Evolutionary conservation across 108 stramenopile genomes (phyloP), one percentile per base, ranked within the genome.

Genomic region (Cyclotella baltica): DNA sequence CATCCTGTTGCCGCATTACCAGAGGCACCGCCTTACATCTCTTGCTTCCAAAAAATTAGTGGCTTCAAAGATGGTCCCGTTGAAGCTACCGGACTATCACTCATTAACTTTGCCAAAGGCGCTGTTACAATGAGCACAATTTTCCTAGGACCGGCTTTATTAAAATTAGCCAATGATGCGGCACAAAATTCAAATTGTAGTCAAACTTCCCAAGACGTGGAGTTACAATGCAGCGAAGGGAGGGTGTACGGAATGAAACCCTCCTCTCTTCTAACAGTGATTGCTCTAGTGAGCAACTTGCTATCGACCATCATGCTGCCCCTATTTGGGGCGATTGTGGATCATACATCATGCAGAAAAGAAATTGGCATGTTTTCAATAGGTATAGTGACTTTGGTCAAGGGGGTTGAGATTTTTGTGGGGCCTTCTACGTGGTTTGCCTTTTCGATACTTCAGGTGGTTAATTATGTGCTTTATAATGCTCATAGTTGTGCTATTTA

Each of bases 141-240:
- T 2, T 90, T 90, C 47, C 61, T 88, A 0, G 87, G 89, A 0
- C 85, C 87, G 29, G 89, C 89, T 19, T 56, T 90, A 27, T 66
- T 90, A 55, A 63, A 73, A 19, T 77, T 88, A 13, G 87, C 89
- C 35, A 34, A 72, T 23, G 59, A 86, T 0, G 87, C 84, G 25
- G 84, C 78, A 22, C 31, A 50, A 50, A 28, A 62, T 27, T 27
- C 20, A 38, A 50, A 65, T 22, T 50, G 22, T 22, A 29, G 27
- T 36, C 23, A 62, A 0, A 18, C 16, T 6, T 2, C 9, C 19
- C 6, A 9, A n/a, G 34, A 62, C 35, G 0, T 34, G 15, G 61
- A 62, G 31, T 34, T n/a, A 36, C 2, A 55, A 4, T 59, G 64
- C 43, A 46, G 62, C n/a, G 52, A 72, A 62, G 70, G 74, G 15